phyloP scores from a whole-genome alignment of 371 early-diverging fungal species.

The Furculomyces boomerangus region DNA sequence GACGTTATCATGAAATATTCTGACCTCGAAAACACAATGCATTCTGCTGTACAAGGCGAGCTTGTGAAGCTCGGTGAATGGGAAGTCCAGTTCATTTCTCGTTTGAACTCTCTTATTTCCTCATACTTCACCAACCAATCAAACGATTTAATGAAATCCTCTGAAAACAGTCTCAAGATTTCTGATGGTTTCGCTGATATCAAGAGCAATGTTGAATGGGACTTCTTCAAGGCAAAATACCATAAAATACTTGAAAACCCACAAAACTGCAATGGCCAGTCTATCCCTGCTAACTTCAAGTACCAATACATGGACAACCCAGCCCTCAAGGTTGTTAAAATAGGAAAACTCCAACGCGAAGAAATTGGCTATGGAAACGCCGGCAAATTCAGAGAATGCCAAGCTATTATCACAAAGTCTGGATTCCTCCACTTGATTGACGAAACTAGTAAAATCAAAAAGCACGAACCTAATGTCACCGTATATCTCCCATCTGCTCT shows the following conservation, averaged over 20 bases:
- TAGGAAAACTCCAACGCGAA: neutral
- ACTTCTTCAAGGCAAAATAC: conserved; percentile 4
- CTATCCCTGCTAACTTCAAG: conserved; percentile 6
- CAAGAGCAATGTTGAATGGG: conserved; percentile 11
- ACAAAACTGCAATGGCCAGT: conserved; percentile 6
- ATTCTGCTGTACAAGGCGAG: conserved; percentile 5
- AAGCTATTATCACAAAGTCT: neutral
- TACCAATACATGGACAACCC: conserved; percentile 10
- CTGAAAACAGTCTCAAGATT: conserved; percentile 6
- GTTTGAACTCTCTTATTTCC: conserved; percentile 4
- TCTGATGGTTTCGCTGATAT: conserved; percentile 4
- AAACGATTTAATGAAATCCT: conserved; percentile 7
- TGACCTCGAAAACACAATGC: conserved; percentile 9
- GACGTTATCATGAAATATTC: conserved; percentile 16
- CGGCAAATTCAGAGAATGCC: neutral
- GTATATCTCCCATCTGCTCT: conserved; percentile 1
- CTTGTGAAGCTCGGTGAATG: conserved; percentile 5
- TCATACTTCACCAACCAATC: conserved; percentile 6
- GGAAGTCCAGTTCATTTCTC: conserved; percentile 10
- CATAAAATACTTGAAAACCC: conserved; percentile 4
- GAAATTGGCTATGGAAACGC: neutral
- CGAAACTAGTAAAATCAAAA: neutral
- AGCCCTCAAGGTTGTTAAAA: conserved; percentile 9
- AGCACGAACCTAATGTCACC: neutral
- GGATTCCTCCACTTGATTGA: conserved; percentile 1